A percentile compares a stretch with the other conserved stretches of the same genome.
Conservation (phyloP, 2,329 filamentous ascomycete species). For the Fusarium sp. region DNA sequence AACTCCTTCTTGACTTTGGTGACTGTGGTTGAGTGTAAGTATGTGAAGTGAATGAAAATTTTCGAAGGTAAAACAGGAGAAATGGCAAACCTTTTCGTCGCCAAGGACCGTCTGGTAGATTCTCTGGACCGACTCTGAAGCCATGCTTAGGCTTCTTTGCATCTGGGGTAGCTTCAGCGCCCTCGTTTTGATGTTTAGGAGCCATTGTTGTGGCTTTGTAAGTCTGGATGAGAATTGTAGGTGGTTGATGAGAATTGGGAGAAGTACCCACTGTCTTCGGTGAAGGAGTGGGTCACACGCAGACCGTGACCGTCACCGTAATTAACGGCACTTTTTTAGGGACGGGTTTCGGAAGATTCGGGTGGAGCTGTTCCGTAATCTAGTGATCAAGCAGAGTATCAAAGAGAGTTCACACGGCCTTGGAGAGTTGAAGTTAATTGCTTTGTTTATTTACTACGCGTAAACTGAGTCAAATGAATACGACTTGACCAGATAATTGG, state of each 20-base stretch:
- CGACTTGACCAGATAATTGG: neutral
- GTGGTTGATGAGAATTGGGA: slow-evolving; percentile 38
- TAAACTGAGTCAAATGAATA: neutral
- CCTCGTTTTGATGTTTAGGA: slow-evolving; percentile 47
- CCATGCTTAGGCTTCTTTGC: slow-evolving; percentile 72
- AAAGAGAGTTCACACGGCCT: neutral
- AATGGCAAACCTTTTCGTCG: slow-evolving; percentile 72
- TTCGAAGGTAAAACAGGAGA: slow-evolving; percentile 4
- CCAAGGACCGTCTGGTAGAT: slow-evolving; percentile 90
- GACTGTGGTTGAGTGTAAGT: slow-evolving; percentile 59
- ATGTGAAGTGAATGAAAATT: slow-evolving; percentile 29
- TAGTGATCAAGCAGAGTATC: slow-evolving; percentile 1
- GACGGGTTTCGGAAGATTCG: slow-evolving; percentile 18
- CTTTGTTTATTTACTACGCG: neutral
- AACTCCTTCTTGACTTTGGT: slow-evolving; percentile 90
- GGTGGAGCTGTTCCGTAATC: slow-evolving; percentile 18
- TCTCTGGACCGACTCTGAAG: slow-evolving; percentile 88
- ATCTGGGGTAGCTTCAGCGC: slow-evolving; percentile 48
- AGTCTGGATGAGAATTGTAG: slow-evolving; percentile 33
- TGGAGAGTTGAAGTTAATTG: neutral
- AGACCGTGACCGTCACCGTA: slow-evolving; percentile 1
- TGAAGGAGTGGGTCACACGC: slow-evolving; percentile 21
- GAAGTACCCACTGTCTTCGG: slow-evolving; percentile 28
- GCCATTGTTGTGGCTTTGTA: slow-evolving; percentile 43
- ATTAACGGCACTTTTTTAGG: slow-evolving; percentile 1